A percentile compares a stretch with the other conserved stretches of the same genome.
phyloP scores from a whole-genome alignment of 805 yeast genomes.

The Candida ficus region DNA sequence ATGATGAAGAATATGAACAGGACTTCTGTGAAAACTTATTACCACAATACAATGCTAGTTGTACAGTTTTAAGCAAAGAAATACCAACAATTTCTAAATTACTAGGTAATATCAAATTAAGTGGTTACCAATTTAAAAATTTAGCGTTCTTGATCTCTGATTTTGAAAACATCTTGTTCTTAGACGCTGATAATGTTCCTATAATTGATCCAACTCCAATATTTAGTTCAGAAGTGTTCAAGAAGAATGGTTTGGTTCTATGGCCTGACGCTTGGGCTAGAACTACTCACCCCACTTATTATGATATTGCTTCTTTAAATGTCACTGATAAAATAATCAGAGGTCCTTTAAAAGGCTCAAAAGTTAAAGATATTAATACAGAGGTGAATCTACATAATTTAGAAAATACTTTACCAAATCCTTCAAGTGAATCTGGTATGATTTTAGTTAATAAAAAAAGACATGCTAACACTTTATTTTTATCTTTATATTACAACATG shows the following conservation, averaged over 20 bases:
- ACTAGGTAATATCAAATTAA: conserved; percentile 37
- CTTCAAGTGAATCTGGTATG: conserved; percentile 63
- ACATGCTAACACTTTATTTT: conserved; percentile 46
- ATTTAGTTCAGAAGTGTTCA: conserved; percentile 39
- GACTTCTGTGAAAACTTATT: conserved; percentile 56
- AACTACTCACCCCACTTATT: conserved; percentile 56
- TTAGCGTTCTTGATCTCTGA: conserved; percentile 64
- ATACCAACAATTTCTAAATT: conserved; percentile 45
- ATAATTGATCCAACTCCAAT: conserved; percentile 51
- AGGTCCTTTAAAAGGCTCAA: conserved; percentile 28
- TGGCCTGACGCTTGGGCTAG: conserved; percentile 76
- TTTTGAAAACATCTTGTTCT: conserved; percentile 61
- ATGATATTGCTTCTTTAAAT: conserved; percentile 42
- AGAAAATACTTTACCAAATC: conserved; percentile 55
- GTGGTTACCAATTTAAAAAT: conserved; percentile 61
- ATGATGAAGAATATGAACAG: conserved; percentile 58
- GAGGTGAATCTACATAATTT: conserved; percentile 46
- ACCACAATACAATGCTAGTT: conserved; percentile 56
- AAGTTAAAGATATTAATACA: conserved; percentile 15
- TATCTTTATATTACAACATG: conserved; percentile 54
- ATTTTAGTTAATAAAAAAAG: conserved; percentile 48
- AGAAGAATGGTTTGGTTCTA: conserved; percentile 39
- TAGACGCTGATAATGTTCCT: conserved; percentile 73
- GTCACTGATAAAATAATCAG: conserved; percentile 32
- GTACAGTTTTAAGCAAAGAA: conserved; percentile 57